Conservation (phyloP, 108 stramenopile genomes). For the Phaeodactylum tricornutum region DNA sequence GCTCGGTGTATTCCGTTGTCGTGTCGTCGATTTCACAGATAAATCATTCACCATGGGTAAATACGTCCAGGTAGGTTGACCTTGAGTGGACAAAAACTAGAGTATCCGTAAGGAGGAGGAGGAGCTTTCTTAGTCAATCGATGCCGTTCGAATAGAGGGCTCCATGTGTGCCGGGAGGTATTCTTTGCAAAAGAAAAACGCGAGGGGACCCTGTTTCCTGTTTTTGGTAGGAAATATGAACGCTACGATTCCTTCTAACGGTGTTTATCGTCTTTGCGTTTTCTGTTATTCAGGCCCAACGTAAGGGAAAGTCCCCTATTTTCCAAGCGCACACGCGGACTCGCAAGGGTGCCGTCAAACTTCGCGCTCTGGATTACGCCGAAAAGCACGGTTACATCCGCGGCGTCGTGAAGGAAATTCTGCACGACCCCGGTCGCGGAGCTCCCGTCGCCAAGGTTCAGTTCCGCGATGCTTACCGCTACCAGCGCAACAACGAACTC, state of each 20-base stretch:
- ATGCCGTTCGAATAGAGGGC: too few relatives aligned
- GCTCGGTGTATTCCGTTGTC: too few relatives aligned
- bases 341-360: conserved; percentile 98
- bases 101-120: too few relatives aligned
- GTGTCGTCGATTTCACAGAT: too few relatives aligned
- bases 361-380: conserved; percentile 93
- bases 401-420: conserved; percentile 97
- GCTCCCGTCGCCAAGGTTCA: conserved; percentile 97
- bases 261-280: conserved; percentile 10
- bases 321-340: conserved; percentile 95
- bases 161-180: too few relatives aligned
- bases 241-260: conserved; percentile 3
- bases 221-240: too few relatives aligned
- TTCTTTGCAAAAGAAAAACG: too few relatives aligned
- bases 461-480: conserved; percentile 97
- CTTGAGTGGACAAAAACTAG: too few relatives aligned
- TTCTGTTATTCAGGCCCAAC: conserved; percentile 54
- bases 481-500: conserved; percentile 90
- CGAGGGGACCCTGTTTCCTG: too few relatives aligned
- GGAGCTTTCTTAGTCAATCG: too few relatives aligned
- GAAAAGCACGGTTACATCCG: conserved; percentile 98
- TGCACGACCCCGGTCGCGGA: conserved; percentile 98
- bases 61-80: conserved; percentile 89
- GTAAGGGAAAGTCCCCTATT: conserved; percentile 96
- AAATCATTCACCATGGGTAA: conserved; percentile 82